Evolutionary conservation across 139 green algal species (phyloP).

Genomic region (Volvox reticuliferus): DNA sequence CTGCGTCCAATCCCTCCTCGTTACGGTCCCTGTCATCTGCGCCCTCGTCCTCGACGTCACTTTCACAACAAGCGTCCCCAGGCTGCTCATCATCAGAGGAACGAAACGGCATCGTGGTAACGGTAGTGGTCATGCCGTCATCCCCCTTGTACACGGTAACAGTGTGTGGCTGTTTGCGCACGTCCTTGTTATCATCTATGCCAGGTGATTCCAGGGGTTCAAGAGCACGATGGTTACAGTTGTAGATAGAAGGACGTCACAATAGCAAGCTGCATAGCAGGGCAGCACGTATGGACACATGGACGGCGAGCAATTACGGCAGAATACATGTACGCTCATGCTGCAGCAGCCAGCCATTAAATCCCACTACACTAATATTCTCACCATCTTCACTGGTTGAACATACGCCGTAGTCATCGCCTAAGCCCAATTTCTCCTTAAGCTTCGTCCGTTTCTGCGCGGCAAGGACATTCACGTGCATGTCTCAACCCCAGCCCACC

Average conservation of each 20-base stretch:
- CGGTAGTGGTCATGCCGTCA: constrained; percentile 56
- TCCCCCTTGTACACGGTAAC: constrained; percentile 61
- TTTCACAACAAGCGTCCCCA: not conserved
- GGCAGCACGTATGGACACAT: no score
- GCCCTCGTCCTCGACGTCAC: constrained; percentile 11
- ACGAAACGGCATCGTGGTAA: constrained; percentile 57
- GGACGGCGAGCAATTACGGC: no score
- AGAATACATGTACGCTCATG: no score
- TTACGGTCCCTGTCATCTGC: not conserved
- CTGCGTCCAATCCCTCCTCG: not conserved
- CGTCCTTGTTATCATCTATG: not conserved
- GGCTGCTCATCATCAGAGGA: constrained; percentile 21
- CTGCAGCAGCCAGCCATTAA: no score
- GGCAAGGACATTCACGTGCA: not conserved
- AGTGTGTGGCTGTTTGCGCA: not conserved
- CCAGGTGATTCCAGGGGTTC: not conserved
- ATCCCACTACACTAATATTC: no score
- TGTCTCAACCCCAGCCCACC: not conserved
- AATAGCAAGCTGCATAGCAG: no score
- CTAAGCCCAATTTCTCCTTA: constrained; percentile 63
- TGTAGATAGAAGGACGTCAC: no score
- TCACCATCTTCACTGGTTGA: constrained; percentile 44
- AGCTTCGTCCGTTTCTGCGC: constrained; percentile 66
- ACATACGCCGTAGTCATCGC: constrained; percentile 55
- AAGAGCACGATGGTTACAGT: no score